phyloP scores from a whole-genome alignment of 768 basidiomycete genomes.

The Psilocybe tampanensis region DNA sequence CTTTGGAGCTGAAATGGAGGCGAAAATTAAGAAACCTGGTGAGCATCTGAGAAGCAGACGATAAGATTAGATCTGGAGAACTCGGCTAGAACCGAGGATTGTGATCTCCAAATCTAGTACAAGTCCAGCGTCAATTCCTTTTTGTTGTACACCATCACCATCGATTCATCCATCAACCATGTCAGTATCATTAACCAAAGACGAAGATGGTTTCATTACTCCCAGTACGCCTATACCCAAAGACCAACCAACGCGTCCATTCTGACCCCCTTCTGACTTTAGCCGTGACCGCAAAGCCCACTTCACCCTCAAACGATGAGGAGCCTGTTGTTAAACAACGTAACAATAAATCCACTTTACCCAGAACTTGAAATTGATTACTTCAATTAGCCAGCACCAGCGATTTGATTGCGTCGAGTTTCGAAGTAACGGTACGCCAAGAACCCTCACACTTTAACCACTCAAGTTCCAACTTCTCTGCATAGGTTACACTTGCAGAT shows the following conservation, averaged over 20 bases:
- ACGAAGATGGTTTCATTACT: constrained; percentile 80
- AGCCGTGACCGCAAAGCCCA: constrained; percentile 28
- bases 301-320: constrained; percentile 17
- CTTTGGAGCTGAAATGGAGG: neutral
- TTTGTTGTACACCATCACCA: neutral
- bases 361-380: neutral
- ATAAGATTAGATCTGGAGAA: constrained; percentile 23
- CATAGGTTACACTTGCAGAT: constrained; percentile 92
- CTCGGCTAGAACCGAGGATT: constrained; percentile 22
- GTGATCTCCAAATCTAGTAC: constrained; percentile 17
- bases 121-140: constrained; percentile 1
- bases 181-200: constrained; percentile 46
- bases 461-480: too few species aligned
- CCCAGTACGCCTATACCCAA: constrained; percentile 42
- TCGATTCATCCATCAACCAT: constrained; percentile 14
- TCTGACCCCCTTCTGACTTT: constrained; percentile 3
- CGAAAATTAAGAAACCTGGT: neutral
- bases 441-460: neutral
- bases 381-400: constrained; percentile 33
- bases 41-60: neutral
- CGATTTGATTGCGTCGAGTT: constrained; percentile 78
- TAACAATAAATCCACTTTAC: constrained; percentile 6
- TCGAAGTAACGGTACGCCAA: constrained; percentile 73
- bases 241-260: constrained; percentile 14
- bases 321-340: constrained; percentile 24